Base-by-base conservation (phyloP, 257 asterid species). In the Nicotiana tabacum region DNA sequence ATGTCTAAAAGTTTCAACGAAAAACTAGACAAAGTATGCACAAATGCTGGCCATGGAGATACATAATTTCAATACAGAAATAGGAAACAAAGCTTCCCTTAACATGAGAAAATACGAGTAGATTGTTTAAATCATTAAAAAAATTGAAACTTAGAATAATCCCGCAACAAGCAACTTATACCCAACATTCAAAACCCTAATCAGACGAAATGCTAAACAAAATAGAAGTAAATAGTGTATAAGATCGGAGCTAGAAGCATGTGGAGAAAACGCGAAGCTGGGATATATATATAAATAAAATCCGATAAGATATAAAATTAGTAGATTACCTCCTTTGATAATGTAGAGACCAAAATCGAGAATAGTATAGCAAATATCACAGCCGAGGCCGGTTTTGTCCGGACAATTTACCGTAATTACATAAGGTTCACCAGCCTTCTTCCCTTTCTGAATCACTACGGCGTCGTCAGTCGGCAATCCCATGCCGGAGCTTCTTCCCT, bases 381-480 rank as follows among this genome's bases (percentile, higher is more conserved):
- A 94, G 77, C 88, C 91, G 60, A 94, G 90, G 6, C 96, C 96
- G 35, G 92, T 87, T 82, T 89, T 89, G 30, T 91, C 97, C 0
- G 92, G 93, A 56, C 97, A 93, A 72, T 90, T 80, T 64, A 94
- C 97, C 64, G 97, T 93, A 9, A 94, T 82, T 4, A 91, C 86
- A 88, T 90, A 84, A 1, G 97, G 96, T 2, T 93, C 98, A 3
- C 90, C 93, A 76, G 88, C 56, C 60, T 69, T 87, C 83, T 91
- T 89, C 85, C 95, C 97, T 81, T 85, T 89, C 87, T 93, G 90
- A 85, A 94, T 91, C 83, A 85, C 77, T 5, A 93, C 95, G 56
- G 85, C 93, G 83, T 93, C 97, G 85, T 93, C 95, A 77, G 77
- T 85, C 53, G 86, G 86, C 67, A 82, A 39, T 58, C 90, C 92